These are phyloP conservation scores for Agaricus subrufescens DNA, from an alignment of 768 basidiomycete species.

Conservation along the genomic window DNA sequence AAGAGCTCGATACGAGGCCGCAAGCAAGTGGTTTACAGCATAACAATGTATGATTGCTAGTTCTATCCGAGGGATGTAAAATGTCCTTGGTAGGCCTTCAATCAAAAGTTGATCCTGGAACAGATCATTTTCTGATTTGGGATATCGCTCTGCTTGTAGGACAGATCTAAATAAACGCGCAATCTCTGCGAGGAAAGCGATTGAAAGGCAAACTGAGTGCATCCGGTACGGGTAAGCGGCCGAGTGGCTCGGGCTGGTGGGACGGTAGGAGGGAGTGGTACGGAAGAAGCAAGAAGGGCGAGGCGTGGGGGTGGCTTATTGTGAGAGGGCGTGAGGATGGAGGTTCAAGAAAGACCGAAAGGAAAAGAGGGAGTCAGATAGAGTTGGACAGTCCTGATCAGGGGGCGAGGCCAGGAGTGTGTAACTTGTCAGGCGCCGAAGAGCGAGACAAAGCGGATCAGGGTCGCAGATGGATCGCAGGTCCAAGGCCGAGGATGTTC, in stretches of 20 bases:
- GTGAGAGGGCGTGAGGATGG: not conserved
- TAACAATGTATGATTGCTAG: not conserved
- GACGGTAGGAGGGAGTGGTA: not conserved
- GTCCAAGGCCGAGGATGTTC: constrained; percentile 7
- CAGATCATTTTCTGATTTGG: not conserved
- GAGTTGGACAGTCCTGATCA: not conserved
- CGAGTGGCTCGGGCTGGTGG: constrained; percentile 2
- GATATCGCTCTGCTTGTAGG: not conserved
- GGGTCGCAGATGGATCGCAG: not conserved
- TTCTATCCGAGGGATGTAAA: too few relatives aligned
- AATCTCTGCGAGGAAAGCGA: not conserved
- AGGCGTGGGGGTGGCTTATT: not conserved
- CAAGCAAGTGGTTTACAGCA: not conserved
- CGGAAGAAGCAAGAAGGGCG: constrained; percentile 1
- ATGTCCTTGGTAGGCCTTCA: too few relatives aligned
- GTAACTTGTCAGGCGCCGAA: constrained; percentile 6
- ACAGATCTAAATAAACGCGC: not conserved
- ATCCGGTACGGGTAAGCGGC: constrained; percentile 9
- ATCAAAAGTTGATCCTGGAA: not conserved
- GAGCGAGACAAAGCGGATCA: constrained; percentile 4
- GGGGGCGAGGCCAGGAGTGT: not conserved
- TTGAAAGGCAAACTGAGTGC: constrained; percentile 2
- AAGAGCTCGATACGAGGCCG: not conserved
- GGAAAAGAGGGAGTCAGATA: not conserved
- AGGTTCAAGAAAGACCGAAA: not conserved